Evolutionary conservation across 148 eudicot species (phyloP).

Genomic region (Rhododendron ovatum): DNA sequence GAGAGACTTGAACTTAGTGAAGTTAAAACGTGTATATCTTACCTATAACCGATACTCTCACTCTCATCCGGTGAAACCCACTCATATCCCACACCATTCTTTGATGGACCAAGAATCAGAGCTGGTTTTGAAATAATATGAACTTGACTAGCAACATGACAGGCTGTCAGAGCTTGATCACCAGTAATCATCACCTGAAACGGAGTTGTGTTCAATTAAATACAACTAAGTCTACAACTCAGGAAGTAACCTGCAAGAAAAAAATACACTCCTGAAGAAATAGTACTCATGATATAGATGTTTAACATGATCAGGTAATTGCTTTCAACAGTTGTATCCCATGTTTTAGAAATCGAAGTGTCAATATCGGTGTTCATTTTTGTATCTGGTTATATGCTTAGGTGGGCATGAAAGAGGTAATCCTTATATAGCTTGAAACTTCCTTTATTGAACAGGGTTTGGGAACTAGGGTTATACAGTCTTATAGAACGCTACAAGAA

Average conservation of each 20-base stretch:
- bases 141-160: slow-evolving; percentile 98
- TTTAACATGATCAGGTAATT: not conserved
- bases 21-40: not conserved
- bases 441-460: not conserved
- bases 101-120: slow-evolving; percentile 50
- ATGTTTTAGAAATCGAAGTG: not conserved
- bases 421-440: not conserved
- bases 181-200: slow-evolving; percentile 89
- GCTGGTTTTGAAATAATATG: slow-evolving; percentile 77
- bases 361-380: not conserved
- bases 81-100: slow-evolving; percentile 39
- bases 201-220: not conserved
- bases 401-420: not conserved
- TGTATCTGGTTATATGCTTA: not conserved
- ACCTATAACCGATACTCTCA: slow-evolving; percentile 62
- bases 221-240: not conserved
- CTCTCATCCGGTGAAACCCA: slow-evolving; percentile 97
- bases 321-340: not conserved
- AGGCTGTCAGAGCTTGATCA: slow-evolving; percentile 97
- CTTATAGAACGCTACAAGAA: not conserved
- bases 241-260: not conserved
- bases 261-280: not conserved
- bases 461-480: not conserved
- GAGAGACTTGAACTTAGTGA: not conserved
- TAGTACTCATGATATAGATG: not conserved